Evolutionary conservation across 441 rosid genomes (phyloP), one percentile per base, ranked within the genome.

Genomic region (Cnidoscolus chayamansa): DNA sequence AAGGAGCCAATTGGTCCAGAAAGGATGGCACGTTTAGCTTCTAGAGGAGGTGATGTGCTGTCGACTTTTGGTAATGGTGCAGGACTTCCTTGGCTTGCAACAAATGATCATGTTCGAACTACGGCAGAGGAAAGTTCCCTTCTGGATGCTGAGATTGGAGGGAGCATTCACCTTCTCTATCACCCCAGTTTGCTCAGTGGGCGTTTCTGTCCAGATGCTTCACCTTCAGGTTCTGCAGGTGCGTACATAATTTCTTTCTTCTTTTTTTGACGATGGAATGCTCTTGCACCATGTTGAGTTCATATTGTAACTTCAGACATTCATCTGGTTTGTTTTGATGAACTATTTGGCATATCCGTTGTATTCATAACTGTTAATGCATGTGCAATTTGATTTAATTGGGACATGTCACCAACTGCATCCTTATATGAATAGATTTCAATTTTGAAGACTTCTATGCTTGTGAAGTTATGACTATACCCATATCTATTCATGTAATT

Each of bases 131-230:
- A 92, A 81, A 89, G 93, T 82, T 86, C 86, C 68, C 81, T 89
- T 76, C 81, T 96, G 81, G 98, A 96, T 86, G 88, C 92, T 51
- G 99, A 92, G 80, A 88, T 94, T 83, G 98, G 93, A 70, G 95
- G 90, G 65, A 85, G 72, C 81, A 81, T 87, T 70, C 98, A 96
- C 84, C 90, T 93, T 72, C 91, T 96, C 55, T 96, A 94, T 82
- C 98, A 96, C 74, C 99, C 99, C 61, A 83, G 82, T 76, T 80
- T 93, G 77, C 90, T 94, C 47, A 89, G 78, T 82, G 99, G 98
- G 71, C 90, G 98, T 65, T 96, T 89, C 79, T 96, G 99, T 87
- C 98, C 97, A 55, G 99, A 96, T 86, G 97, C 93, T 83, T 94
- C 99, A 60, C 95, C 94, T 73, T 82, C 86, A 72, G 98, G 99